Evolutionary conservation across 2,329 filamentous ascomycete genomes (phyloP), one percentile per base, ranked within the genome.

Genomic region (Drechslerella coelobrocha): DNA sequence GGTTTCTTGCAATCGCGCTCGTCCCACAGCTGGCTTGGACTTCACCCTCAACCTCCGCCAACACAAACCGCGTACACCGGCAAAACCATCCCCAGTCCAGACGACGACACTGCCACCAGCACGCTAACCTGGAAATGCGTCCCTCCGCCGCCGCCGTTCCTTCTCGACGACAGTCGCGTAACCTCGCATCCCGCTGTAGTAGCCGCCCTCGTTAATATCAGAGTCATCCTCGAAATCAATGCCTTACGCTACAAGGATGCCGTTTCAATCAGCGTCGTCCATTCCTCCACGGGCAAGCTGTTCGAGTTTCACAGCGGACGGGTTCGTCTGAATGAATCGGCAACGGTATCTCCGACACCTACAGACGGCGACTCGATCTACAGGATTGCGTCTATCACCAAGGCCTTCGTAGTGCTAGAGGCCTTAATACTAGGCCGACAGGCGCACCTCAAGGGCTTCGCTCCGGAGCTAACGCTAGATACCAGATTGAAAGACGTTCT

Each of bases 281-380:
- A 69, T n/a, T 37, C 65, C 21, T 57, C 65, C 17, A 62, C 45
- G 26, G 65, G 65, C 43, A 69, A 69, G 37, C 56, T 69, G 45
- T 69, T 57, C 27, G 65, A 62, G 9, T 69, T 69, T 45, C 65
- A 69, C 45, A 57, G 45, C 19, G 65, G 65, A 2, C 23, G 65
- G 14, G 56, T 61, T 6, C 43, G 65, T 4, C 37, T 54, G 3
- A 69, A 69, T 14, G 65, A 69, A 19, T 69, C 65, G 7, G 17
- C 45, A 7, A 17, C 9, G 2, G 43, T 17, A 2, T 52, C 57
- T 7, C 65, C 65, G 2, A 41, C 56, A n/a, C 34, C 9, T 0
- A 55, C 60, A 0, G 52, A 69, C 12, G 65, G 65, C 0, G 48
- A 69, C 17, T 69, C 65, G 1, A 62, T 69, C 17, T 57, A 56